A percentile compares a stretch with the other conserved stretches of the same genome.
These are phyloP conservation scores for Fusarium domesticum DNA, from an alignment of 2,329 filamentous ascomycete species.

Conservation along the genomic window DNA sequence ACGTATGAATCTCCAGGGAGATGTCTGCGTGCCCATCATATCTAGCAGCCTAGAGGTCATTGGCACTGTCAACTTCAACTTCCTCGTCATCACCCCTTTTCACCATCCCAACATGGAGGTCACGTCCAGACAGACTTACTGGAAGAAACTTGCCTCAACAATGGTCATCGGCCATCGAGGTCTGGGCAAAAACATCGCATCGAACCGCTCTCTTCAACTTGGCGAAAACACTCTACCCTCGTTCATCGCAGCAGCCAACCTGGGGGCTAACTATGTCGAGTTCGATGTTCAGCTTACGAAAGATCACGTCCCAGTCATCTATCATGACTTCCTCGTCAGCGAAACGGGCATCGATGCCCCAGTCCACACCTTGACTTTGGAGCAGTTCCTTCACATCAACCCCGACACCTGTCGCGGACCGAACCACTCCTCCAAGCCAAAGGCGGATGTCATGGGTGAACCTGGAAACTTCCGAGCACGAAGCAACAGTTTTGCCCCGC, in stretches of 20 bases:
- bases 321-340: conserved; percentile 96
- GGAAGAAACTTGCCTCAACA: conserved; percentile 86
- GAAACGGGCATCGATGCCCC: conserved; percentile 97
- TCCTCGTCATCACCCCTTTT: conserved; percentile 91
- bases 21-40: conserved; percentile 88
- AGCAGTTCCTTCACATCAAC: conserved; percentile 92
- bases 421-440: conserved; percentile 6
- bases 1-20: conserved; percentile 88
- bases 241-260: conserved; percentile 91
- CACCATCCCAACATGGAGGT: conserved; percentile 91
- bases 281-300: conserved; percentile 98
- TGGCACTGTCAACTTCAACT: conserved; percentile 94
- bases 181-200: conserved; percentile 83
- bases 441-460: conserved; percentile 34
- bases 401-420: conserved; percentile 41
- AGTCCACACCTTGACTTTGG: conserved; percentile 88
- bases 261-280: conserved; percentile 74
- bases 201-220: conserved; percentile 83
- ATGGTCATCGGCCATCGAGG: conserved; percentile 75
- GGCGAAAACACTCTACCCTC: conserved; percentile 96
- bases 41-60: conserved; percentile 85
- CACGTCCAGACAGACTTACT: conserved; percentile 88
- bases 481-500: conserved; percentile 41
- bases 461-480: conserved; percentile 26
- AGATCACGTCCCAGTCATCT: conserved; percentile 95